Percentiles rank a stretch among this genome's conserved stretches.
Evolutionary conservation across 108 stramenopile genomes (phyloP).

Genomic region (Nannochloropsis salina): DNA sequence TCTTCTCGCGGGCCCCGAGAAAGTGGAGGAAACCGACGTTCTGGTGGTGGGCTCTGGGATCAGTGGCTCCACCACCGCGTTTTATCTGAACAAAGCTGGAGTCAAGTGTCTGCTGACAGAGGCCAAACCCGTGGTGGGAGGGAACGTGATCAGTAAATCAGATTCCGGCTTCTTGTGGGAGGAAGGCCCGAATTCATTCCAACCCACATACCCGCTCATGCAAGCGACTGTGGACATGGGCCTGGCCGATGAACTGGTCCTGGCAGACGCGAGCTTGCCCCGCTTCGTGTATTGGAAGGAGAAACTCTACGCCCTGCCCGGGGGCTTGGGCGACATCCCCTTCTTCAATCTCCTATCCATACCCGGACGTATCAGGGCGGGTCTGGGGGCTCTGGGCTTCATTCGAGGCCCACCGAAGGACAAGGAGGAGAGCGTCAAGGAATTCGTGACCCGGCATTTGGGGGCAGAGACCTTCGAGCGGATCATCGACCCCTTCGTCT

Average conservation of each 20-base stretch:
- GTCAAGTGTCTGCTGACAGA: conserved; percentile 70
- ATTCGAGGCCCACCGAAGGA: conserved; percentile 60
- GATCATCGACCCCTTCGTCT: conserved; percentile 90
- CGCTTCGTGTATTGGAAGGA: conserved; percentile 54
- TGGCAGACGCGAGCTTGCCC: conserved; percentile 61
- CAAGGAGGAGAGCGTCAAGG: conserved; percentile 84
- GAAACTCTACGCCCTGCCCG: conserved; percentile 86
- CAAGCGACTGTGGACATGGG: conserved; percentile 80
- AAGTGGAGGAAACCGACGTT: conserved; percentile 58
- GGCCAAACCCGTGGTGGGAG: conserved; percentile 72
- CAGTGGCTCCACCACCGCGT: conserved; percentile 69
- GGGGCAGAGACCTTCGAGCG: conserved; percentile 82
- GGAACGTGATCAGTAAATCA: conserved; percentile 73
- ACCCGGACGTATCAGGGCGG: conserved; percentile 89
- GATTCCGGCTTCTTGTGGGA: conserved; percentile 87
- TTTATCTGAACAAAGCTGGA: conserved; percentile 66
- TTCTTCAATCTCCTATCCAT: conserved; percentile 72
- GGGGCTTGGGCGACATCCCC: conserved; percentile 66
- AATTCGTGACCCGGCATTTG: conserved; percentile 80
- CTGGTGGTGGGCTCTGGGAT: conserved; percentile 83
- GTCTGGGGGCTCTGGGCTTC: conserved; percentile 72
- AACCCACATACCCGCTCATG: conserved; percentile 75
- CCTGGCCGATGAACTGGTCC: conserved; percentile 76
- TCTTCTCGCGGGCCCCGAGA: neutral
- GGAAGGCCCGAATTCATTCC: conserved; percentile 89